A percentile compares a stretch with the other conserved stretches of the same genome.
phyloP scores from a whole-genome alignment of 352 stramenopile species.

The Phytophthora sojae region DNA sequence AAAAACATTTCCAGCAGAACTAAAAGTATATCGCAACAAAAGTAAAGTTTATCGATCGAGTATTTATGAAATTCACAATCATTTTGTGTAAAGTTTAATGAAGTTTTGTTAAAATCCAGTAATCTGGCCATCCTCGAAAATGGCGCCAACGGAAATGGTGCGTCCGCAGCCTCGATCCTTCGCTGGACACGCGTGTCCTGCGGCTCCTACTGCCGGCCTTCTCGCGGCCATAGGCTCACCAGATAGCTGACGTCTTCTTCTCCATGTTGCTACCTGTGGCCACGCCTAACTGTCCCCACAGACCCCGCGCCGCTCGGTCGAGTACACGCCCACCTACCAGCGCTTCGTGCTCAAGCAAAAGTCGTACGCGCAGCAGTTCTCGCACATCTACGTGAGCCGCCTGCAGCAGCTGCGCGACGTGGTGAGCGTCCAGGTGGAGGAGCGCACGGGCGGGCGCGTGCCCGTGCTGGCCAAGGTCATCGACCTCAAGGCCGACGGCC shows the following conservation, averaged over 20 bases:
- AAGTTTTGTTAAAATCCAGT: too few species aligned
- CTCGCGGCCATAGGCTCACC: neutral
- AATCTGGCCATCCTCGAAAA: slow-evolving; percentile 14
- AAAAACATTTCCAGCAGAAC: neutral
- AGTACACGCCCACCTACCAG: slow-evolving; percentile 56
- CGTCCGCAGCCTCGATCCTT: neutral
- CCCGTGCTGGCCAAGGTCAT: slow-evolving; percentile 79
- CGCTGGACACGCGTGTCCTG: slow-evolving; percentile 1
- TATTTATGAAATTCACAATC: too few species aligned
- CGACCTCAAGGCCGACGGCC: slow-evolving; percentile 70
- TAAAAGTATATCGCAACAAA: too few species aligned
- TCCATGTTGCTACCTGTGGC: slow-evolving; percentile 11
- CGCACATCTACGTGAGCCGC: slow-evolving; percentile 91
- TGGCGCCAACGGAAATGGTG: slow-evolving; percentile 39
- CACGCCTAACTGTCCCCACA: slow-evolving; percentile 18
- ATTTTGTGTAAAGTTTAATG: too few species aligned
- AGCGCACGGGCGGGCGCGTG: slow-evolving; percentile 22
- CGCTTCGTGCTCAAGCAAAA: slow-evolving; percentile 89
- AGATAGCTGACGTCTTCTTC: slow-evolving; percentile 20
- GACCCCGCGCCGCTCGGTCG: slow-evolving; percentile 45
- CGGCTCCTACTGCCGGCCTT: neutral
- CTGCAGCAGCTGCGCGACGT: slow-evolving; percentile 73
- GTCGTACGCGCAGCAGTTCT: slow-evolving; percentile 90
- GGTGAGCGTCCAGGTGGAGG: slow-evolving; percentile 56
- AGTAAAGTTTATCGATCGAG: too few species aligned